phyloP scores from a whole-genome alignment of 2,329 filamentous ascomycete genomes.

The Fusarium torulosum region DNA sequence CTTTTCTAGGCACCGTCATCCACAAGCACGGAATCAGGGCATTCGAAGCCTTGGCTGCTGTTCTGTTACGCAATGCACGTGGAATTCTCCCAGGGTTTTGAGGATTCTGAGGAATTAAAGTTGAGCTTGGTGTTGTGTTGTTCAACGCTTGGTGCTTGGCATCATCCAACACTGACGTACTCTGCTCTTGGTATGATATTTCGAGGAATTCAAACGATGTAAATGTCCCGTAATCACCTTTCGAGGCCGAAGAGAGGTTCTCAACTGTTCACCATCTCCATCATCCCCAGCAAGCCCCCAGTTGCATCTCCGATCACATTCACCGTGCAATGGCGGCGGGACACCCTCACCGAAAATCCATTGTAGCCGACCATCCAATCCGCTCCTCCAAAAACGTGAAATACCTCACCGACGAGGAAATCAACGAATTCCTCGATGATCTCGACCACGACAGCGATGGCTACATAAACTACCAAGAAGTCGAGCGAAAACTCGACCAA shows the following conservation, averaged over 20 bases:
- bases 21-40: constrained; percentile 10
- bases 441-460: constrained; percentile 66
- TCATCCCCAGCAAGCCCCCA: no score
- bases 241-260: no score
- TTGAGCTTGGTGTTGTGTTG: constrained; percentile 23
- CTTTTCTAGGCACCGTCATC: constrained; percentile 31
- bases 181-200: background rate
- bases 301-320: no score
- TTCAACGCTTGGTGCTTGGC: constrained; percentile 29
- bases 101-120: constrained; percentile 4
- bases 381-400: constrained; percentile 46
- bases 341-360: constrained; percentile 17
- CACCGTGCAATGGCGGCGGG: constrained; percentile 10
- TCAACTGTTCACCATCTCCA: no score
- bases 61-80: background rate
- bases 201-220: background rate
- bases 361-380: constrained; percentile 46
- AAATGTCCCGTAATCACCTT: background rate
- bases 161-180: constrained; percentile 26
- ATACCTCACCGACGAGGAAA: constrained; percentile 62
- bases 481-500: constrained; percentile 66
- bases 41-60: constrained; percentile 6
- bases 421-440: constrained; percentile 64
- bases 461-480: constrained; percentile 63
- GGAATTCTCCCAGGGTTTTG: background rate